Conservation (phyloP, 768 basidiomycete genomes). For the Lanmaoa rubissima region DNA sequence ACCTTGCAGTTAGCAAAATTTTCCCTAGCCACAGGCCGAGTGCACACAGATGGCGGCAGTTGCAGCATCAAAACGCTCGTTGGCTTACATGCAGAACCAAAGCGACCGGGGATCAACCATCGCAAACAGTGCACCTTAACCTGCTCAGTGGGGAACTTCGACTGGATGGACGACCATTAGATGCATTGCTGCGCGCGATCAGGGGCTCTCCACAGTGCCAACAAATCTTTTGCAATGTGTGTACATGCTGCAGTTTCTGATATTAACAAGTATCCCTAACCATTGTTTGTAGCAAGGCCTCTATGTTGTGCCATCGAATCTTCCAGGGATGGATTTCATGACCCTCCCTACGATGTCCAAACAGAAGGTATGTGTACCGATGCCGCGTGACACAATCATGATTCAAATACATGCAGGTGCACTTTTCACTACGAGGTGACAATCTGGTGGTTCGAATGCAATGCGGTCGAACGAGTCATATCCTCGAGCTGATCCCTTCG, state of each 20-base stretch:
- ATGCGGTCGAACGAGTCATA: not conserved
- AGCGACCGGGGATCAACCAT: not conserved
- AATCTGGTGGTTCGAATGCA: conserved; percentile 10
- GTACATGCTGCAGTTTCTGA: not conserved
- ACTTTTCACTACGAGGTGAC: conserved; percentile 6
- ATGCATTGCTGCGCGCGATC: conserved; percentile 5
- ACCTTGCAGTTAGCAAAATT: conserved; percentile 10
- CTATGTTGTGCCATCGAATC: not conserved
- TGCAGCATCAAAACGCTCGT: conserved; percentile 1
- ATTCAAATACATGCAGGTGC: conserved; percentile 5
- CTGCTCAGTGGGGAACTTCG: conserved; percentile 16
- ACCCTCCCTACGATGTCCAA: not conserved
- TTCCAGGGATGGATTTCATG: not conserved
- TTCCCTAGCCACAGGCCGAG: conserved; percentile 7
- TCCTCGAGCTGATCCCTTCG: conserved; percentile 21
- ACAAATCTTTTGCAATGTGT: not conserved
- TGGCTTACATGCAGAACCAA: conserved; percentile 16
- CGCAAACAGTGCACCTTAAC: not conserved
- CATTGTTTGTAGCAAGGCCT: not conserved
- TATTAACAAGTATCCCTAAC: not conserved
- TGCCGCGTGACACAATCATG: not conserved
- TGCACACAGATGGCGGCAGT: conserved; percentile 7
- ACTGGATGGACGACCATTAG: conserved; percentile 17
- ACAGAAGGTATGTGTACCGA: conserved; percentile 1
- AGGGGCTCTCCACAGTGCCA: not conserved